Evolutionary conservation across 306 rosid species (phyloP).

Genomic region (Gynostemma pentaphyllum): DNA sequence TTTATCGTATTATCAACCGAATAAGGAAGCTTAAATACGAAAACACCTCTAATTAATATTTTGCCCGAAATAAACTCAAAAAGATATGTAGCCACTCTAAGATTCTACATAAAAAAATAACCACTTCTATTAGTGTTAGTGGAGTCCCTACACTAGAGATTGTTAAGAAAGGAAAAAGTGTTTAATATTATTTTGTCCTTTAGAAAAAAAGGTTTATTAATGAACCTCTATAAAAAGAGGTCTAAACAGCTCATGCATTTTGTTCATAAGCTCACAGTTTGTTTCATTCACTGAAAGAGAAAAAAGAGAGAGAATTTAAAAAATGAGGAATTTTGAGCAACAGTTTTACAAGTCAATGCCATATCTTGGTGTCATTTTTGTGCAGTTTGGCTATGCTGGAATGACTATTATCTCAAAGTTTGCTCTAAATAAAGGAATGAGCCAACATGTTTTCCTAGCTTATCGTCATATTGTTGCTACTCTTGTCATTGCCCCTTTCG

Average conservation of each 20-base stretch:
- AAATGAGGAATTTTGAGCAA: conserved; percentile 8
- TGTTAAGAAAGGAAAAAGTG: too few relatives aligned
- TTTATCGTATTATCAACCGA: too few relatives aligned
- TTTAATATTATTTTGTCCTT: too few relatives aligned
- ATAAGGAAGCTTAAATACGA: too few relatives aligned
- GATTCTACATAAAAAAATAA: too few relatives aligned
- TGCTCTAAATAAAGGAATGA: conserved; percentile 40
- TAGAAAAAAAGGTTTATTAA: too few relatives aligned
- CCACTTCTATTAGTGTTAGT: not conserved
- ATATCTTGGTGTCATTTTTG: conserved; percentile 20
- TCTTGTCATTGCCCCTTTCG: conserved; percentile 31
- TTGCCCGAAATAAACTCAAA: too few relatives aligned
- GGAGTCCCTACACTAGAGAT: not conserved
- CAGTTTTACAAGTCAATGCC: conserved; percentile 19
- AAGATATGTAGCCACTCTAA: too few relatives aligned
- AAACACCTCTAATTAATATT: too few relatives aligned
- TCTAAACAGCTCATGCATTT: not conserved
- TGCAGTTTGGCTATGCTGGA: conserved; percentile 46
- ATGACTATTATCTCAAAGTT: conserved; percentile 24
- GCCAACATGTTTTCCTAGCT: conserved; percentile 32
- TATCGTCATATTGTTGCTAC: conserved; percentile 35
- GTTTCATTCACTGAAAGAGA: too few relatives aligned
- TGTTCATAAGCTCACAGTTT: too few relatives aligned
- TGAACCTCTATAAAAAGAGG: not conserved
- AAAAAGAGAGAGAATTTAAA: not conserved